Evolutionary conservation across 1,139 yeast genomes (phyloP).

Genomic region (Kurtzmaniella quercitrusa): DNA sequence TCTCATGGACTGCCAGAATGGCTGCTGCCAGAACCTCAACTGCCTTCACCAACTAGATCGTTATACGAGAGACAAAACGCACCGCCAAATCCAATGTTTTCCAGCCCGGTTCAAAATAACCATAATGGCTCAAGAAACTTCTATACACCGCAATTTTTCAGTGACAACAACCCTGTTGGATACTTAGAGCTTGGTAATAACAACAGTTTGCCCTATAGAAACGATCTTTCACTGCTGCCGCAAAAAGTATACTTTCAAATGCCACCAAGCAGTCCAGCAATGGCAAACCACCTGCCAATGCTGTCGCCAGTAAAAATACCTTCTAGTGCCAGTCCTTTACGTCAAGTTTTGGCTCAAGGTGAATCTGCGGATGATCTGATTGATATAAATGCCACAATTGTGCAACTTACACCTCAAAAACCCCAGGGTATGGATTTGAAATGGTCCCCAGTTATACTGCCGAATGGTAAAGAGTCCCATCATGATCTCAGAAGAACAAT

Average conservation of each 20-base stretch:
- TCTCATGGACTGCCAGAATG: constrained; percentile 35
- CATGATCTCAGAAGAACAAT: constrained; percentile 36
- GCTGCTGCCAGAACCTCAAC: constrained; percentile 42
- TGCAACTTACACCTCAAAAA: constrained; percentile 41
- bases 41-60: constrained; percentile 27
- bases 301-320: constrained; percentile 32
- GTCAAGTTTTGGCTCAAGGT: constrained; percentile 15
- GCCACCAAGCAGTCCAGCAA: constrained; percentile 5
- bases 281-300: constrained; percentile 18
- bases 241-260: background rate
- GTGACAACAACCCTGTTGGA: constrained; percentile 18
- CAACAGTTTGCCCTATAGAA: constrained; percentile 4
- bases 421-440: constrained; percentile 34
- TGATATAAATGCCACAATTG: constrained; percentile 38
- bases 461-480: constrained; percentile 33
- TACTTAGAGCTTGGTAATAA: background rate
- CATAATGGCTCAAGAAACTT: constrained; percentile 20
- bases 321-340: constrained; percentile 22
- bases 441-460: constrained; percentile 56
- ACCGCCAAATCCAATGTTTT: constrained; percentile 11
- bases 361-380: constrained; percentile 29
- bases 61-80: constrained; percentile 2
- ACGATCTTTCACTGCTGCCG: constrained; percentile 1
- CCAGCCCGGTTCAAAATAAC: constrained; percentile 28
- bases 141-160: constrained; percentile 40